Evolutionary conservation across 169 alveolate genomes (phyloP).

Genomic region (Cryptosporidium viatorum): DNA sequence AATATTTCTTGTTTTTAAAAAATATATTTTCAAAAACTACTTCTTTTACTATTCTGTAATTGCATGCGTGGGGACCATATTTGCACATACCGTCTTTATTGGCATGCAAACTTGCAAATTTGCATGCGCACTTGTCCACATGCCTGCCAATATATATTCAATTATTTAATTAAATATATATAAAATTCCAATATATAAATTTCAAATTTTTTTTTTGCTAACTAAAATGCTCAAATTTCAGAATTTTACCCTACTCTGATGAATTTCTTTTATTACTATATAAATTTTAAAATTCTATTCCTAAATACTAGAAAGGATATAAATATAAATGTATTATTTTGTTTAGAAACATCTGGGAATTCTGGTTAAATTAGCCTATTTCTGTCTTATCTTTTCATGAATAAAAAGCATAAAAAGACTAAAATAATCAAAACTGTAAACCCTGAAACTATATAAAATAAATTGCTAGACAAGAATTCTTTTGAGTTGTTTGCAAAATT

Average conservation of each 20-base stretch:
- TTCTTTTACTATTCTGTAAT: not conserved
- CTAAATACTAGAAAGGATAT: too few species aligned
- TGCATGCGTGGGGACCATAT: slow-evolving; percentile 45
- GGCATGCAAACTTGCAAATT: slow-evolving; percentile 56
- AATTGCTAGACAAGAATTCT: not conserved
- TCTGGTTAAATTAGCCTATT: not conserved
- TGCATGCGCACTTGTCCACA: slow-evolving; percentile 50
- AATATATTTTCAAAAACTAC: not conserved
- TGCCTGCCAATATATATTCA: not conserved
- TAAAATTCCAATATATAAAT: not conserved
- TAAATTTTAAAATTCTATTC: not conserved
- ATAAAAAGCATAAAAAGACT: not conserved
- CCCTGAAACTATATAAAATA: not conserved
- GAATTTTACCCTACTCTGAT: not conserved
- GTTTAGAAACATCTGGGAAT: too few species aligned
- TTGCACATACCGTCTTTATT: slow-evolving; percentile 50
- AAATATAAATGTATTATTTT: too few species aligned
- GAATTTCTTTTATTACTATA: too few species aligned
- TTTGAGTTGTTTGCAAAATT: too few species aligned
- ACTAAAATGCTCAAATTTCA: too few species aligned
- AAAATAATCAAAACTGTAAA: not conserved
- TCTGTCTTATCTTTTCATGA: not conserved
- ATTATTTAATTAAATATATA: not conserved
- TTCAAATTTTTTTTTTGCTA: not conserved
- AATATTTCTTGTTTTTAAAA: slow-evolving; percentile 26